Evolutionary conservation across 345 rosid genomes (phyloP).

Genomic region (Salix purpurea): DNA sequence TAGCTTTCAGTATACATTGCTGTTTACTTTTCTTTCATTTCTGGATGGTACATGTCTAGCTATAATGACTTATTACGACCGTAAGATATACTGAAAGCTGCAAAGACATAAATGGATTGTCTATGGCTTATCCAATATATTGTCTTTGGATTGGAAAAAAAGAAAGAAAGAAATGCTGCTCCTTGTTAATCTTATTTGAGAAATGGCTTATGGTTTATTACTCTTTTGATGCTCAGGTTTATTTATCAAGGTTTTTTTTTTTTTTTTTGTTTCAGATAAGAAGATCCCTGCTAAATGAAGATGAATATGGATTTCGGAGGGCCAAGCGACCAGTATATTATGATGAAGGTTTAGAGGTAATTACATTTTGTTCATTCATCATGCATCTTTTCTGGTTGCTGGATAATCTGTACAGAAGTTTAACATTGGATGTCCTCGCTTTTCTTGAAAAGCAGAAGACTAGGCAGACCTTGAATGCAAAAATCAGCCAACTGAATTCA

Average conservation of each 20-base stretch:
- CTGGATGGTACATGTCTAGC: neutral
- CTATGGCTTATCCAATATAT: neutral
- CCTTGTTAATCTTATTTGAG: neutral
- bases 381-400: neutral
- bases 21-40: neutral
- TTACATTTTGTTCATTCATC: neutral
- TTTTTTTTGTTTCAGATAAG: slow-evolving; percentile 50
- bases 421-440: neutral
- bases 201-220: neutral
- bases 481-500: slow-evolving; percentile 79
- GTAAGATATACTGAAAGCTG: neutral
- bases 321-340: slow-evolving; percentile 70
- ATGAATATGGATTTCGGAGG: slow-evolving; percentile 69
- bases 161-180: neutral
- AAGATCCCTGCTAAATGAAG: slow-evolving; percentile 68
- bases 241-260: neutral
- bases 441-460: slow-evolving; percentile 51
- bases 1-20: neutral
- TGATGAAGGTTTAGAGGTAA: slow-evolving; percentile 87
- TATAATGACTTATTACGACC: neutral
- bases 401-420: neutral
- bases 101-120: neutral
- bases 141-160: neutral
- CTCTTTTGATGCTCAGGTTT: neutral
- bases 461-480: slow-evolving; percentile 75